Evolutionary conservation across 2,329 filamentous ascomycete genomes (phyloP).

Genomic region (Beauveria caledonica): DNA sequence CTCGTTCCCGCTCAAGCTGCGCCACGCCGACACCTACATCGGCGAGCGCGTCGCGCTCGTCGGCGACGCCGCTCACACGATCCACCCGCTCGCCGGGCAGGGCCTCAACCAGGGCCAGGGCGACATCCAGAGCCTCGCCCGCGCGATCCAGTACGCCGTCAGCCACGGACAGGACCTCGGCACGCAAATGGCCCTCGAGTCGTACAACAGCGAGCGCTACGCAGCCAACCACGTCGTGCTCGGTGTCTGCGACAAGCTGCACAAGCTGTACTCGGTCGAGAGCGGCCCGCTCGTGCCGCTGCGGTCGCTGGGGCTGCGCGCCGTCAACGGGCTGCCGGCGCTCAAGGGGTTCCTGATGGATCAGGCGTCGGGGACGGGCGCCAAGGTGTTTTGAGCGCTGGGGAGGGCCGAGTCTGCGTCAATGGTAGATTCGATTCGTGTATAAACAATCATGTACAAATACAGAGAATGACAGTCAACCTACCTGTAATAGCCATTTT

Average conservation of each 20-base stretch:
- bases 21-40: conserved; percentile 90
- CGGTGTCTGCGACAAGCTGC: conserved; percentile 79
- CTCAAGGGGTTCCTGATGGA: conserved; percentile 85
- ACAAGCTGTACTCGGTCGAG: conserved; percentile 81
- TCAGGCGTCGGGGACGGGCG: conserved; percentile 49
- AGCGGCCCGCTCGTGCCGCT: conserved; percentile 73
- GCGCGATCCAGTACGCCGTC: conserved; percentile 67
- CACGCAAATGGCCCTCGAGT: conserved; percentile 65
- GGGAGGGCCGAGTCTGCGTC: no score
- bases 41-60: conserved; percentile 85
- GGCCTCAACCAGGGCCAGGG: conserved; percentile 89
- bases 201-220: conserved; percentile 76
- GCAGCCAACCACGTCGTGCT: conserved; percentile 71
- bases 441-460: conserved; percentile 8
- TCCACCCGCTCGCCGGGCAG: conserved; percentile 90
- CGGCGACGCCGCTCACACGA: conserved; percentile 89
- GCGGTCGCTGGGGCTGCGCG: conserved; percentile 65
- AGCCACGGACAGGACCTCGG: conserved; percentile 84
- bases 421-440: neutral
- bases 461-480: neutral
- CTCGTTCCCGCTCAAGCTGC: conserved; percentile 83
- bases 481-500: no score
- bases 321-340: conserved; percentile 65
- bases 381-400: conserved; percentile 31
- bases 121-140: conserved; percentile 72